phyloP scores from a whole-genome alignment of 495 filamentous ascomycete genomes.

The Cercophora scortea region DNA sequence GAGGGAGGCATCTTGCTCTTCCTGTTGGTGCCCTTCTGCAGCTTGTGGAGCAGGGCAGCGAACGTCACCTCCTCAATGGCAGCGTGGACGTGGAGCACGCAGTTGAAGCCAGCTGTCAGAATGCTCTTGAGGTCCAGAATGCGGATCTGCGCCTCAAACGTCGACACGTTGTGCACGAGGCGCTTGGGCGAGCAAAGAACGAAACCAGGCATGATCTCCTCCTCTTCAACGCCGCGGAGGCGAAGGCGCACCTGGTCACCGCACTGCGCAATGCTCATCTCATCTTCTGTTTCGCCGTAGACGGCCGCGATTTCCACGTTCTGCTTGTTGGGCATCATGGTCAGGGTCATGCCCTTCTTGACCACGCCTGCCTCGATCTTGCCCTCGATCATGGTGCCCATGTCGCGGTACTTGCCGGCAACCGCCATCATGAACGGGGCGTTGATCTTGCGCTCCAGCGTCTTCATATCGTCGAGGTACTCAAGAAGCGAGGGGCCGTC shows the following conservation, averaged over 20 bases:
- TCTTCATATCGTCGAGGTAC: conserved; percentile 82
- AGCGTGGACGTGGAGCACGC: conserved; percentile 84
- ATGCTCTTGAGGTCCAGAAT: conserved; percentile 95
- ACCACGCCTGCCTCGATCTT: conserved; percentile 88
- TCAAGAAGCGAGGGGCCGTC: conserved; percentile 90
- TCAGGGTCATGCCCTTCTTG: conserved; percentile 72
- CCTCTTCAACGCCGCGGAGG: conserved; percentile 90
- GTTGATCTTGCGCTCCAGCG: conserved; percentile 90
- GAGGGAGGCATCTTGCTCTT: conserved; percentile 89
- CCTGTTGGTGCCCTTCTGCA: conserved; percentile 91
- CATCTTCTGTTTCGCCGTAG: conserved; percentile 96
- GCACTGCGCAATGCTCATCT: conserved; percentile 68
- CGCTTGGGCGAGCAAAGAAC: conserved; percentile 90
- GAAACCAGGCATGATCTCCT: conserved; percentile 92
- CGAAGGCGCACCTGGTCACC: conserved; percentile 94
- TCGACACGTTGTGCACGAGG: conserved; percentile 77
- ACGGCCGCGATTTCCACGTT: conserved; percentile 70
- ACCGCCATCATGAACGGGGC: conserved; percentile 99
- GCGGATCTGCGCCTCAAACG: conserved; percentile 94
- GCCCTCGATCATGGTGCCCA: conserved; percentile 96
- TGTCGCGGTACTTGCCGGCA: conserved; percentile 88
- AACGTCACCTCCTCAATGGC: conserved; percentile 96
- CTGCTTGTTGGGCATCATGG: conserved; percentile 93
- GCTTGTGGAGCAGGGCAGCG: conserved; percentile 75
- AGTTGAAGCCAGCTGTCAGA: conserved; percentile 70